Conservation (phyloP, 2,329 filamentous ascomycete genomes). For the Ascochyta fabae region DNA sequence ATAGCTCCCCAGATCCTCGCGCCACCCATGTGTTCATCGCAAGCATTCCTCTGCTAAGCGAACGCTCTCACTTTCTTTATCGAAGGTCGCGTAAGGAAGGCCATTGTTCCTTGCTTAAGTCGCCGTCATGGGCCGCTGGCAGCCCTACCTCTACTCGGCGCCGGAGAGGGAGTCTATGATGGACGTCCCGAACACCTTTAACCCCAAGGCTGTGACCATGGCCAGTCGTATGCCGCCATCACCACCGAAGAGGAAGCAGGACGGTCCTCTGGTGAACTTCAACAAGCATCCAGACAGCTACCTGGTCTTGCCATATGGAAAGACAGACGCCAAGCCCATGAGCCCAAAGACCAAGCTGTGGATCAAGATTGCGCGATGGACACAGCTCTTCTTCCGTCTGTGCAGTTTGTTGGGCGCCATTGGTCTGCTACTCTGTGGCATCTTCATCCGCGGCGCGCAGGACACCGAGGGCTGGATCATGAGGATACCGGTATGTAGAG, state of each 20-base stretch:
- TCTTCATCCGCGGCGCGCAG: slow-evolving; percentile 75
- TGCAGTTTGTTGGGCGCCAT: slow-evolving; percentile 72
- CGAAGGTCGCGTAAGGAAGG: slow-evolving; percentile 33
- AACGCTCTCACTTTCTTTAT: slow-evolving; percentile 35
- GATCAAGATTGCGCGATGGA: slow-evolving; percentile 71
- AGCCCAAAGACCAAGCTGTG: slow-evolving; percentile 71
- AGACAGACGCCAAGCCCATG: slow-evolving; percentile 69
- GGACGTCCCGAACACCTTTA: slow-evolving; percentile 64
- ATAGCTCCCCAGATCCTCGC: slow-evolving; percentile 35
- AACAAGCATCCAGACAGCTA: slow-evolving; percentile 85
- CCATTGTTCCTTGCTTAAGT: slow-evolving; percentile 35
- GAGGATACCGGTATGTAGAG: slow-evolving; percentile 70
- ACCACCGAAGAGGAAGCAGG: slow-evolving; percentile 65
- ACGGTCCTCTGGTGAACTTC: slow-evolving; percentile 80
- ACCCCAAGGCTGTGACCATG: slow-evolving; percentile 84
- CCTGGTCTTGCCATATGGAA: slow-evolving; percentile 67
- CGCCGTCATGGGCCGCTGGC: slow-evolving; percentile 55
- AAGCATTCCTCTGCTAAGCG: slow-evolving; percentile 47
- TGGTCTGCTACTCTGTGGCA: slow-evolving; percentile 75
- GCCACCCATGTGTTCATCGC: slow-evolving; percentile 38
- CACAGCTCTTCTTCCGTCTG: slow-evolving; percentile 73
- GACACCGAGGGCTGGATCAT: slow-evolving; percentile 74
- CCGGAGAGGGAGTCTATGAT: slow-evolving; percentile 56
- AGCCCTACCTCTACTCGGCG: slow-evolving; percentile 77
- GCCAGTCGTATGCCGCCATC: slow-evolving; percentile 74